Evolutionary conservation across 495 filamentous ascomycete genomes (phyloP).

Genomic region (Xylaria nigripes): DNA sequence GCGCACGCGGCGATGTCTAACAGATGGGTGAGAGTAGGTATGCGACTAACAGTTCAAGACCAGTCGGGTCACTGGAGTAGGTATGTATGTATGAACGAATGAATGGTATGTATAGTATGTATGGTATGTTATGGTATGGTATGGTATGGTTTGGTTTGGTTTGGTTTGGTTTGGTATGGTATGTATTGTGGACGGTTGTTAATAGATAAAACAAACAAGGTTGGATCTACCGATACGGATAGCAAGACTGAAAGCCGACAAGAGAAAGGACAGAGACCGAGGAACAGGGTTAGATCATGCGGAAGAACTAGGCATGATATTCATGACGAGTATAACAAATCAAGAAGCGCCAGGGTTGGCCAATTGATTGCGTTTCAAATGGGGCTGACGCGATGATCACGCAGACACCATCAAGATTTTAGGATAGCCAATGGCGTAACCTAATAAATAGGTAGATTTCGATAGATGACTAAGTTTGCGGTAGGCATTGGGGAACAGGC

Average conservation of each 20-base stretch:
- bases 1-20: background rate
- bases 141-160: too few species aligned
- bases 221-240: background rate
- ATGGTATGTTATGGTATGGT: too few species aligned
- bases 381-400: conserved; percentile 14
- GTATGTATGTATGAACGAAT: too few species aligned
- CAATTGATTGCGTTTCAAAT: conserved; percentile 9
- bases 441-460: background rate
- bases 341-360: conserved; percentile 1
- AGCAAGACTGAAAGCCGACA: background rate
- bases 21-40: background rate
- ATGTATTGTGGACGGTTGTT: background rate
- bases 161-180: too few species aligned
- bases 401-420: conserved; percentile 1
- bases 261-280: background rate
- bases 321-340: conserved; percentile 1
- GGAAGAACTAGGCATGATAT: background rate
- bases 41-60: background rate
- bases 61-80: too few species aligned
- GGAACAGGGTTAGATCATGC: background rate
- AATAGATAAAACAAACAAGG: background rate
- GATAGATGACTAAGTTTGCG: background rate
- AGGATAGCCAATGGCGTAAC: background rate
- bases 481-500: background rate
- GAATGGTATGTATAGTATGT: too few species aligned